A percentile compares a stretch with the other conserved stretches of the same genome.
Evolutionary conservation across 805 yeast genomes (phyloP).

Genomic region (Komagataella pastoris): DNA sequence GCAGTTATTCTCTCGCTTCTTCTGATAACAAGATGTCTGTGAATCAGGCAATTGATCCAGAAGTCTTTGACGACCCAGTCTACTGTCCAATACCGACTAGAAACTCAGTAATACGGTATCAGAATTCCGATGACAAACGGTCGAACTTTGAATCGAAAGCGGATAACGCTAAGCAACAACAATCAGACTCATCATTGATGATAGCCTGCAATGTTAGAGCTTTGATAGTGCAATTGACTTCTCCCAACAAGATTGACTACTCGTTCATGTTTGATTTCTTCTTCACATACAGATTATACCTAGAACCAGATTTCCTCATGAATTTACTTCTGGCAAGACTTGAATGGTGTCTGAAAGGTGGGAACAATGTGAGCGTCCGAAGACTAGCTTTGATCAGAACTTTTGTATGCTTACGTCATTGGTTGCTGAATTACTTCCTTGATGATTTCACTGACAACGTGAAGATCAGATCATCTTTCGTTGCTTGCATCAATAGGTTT

Average conservation of each 20-base stretch:
- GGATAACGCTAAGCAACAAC: neutral
- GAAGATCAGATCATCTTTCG: constrained; percentile 31
- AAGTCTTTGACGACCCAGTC: neutral
- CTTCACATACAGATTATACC: constrained; percentile 65
- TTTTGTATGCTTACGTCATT: constrained; percentile 78
- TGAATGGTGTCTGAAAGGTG: constrained; percentile 45
- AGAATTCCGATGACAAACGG: neutral
- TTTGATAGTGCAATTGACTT: constrained; percentile 47
- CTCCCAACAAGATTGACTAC: constrained; percentile 68
- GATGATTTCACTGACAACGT: constrained; percentile 62
- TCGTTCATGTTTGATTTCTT: constrained; percentile 75
- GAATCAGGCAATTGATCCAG: neutral
- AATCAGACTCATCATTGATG: neutral
- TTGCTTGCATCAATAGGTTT: constrained; percentile 26
- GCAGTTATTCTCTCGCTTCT: neutral
- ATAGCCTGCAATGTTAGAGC: constrained; percentile 10
- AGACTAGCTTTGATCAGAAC: constrained; percentile 63
- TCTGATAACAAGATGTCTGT: neutral
- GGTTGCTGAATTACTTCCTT: constrained; percentile 77
- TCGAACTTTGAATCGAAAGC: neutral
- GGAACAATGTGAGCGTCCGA: neutral
- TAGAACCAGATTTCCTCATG: constrained; percentile 43
- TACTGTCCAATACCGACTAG: neutral
- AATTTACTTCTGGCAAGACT: constrained; percentile 50
- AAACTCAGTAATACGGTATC: neutral